phyloP scores from a whole-genome alignment of 768 basidiomycete genomes.

The Fistulinella prunicolor region DNA sequence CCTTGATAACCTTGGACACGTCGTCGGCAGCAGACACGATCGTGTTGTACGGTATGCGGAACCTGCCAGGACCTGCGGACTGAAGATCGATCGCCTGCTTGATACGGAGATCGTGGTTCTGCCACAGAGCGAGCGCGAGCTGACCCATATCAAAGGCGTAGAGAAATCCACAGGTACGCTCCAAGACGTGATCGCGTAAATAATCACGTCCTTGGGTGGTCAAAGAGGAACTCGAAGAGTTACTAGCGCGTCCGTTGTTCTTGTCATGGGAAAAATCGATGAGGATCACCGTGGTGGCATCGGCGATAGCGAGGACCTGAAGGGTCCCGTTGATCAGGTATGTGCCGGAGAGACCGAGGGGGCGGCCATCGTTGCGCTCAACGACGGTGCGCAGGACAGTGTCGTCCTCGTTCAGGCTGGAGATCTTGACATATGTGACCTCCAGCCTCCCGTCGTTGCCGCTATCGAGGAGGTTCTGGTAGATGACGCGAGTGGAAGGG shows the following conservation, averaged over 20 bases:
- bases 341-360: constrained; percentile 29
- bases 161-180: constrained; percentile 25
- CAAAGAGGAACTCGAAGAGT: constrained; percentile 15
- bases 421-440: constrained; percentile 13
- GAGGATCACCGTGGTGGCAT: constrained; percentile 25
- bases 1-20: constrained; percentile 1
- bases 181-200: constrained; percentile 28
- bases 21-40: constrained; percentile 14
- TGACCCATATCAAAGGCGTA: constrained; percentile 31
- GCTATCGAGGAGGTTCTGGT: constrained; percentile 28
- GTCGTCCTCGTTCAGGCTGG: constrained; percentile 23
- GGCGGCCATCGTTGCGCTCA: constrained; percentile 32
- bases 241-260: constrained; percentile 33
- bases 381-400: constrained; percentile 20
- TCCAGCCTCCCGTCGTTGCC: constrained; percentile 25
- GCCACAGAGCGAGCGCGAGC: constrained; percentile 31
- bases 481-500: constrained; percentile 15
- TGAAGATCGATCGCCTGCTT: constrained; percentile 33
- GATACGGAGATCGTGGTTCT: constrained; percentile 33
- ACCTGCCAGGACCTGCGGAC: constrained; percentile 9
- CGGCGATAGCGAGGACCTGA: constrained; percentile 27
- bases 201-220: constrained; percentile 23
- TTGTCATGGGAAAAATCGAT: constrained; percentile 27
- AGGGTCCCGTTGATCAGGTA: constrained; percentile 24
- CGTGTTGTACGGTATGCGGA: constrained; percentile 20